These are phyloP conservation scores for Phialocephala subalpina DNA, from an alignment of 2,329 filamentous ascomycete genomes.

Conservation along the genomic window DNA sequence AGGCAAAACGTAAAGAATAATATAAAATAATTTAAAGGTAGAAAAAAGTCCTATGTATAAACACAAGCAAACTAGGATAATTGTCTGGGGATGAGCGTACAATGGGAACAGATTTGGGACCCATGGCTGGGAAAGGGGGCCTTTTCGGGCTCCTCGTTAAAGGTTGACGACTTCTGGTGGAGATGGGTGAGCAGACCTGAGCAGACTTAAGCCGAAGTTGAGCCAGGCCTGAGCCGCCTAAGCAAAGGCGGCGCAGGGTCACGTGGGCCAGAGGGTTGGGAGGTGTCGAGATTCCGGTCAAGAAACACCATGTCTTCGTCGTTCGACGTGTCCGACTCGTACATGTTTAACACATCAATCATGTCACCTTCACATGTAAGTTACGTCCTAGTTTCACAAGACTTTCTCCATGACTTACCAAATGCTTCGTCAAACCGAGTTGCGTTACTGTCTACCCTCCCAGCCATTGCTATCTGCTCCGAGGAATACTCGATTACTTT, in stretches of 20 bases:
- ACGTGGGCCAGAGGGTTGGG: too few relatives aligned
- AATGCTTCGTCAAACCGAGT: too few relatives aligned
- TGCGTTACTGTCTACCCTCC: too few relatives aligned
- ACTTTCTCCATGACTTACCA: too few relatives aligned
- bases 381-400: too few relatives aligned
- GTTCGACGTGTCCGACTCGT: too few relatives aligned
- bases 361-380: too few relatives aligned
- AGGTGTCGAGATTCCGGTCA: too few relatives aligned
- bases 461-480: too few relatives aligned
- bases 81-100: slow-evolving; percentile 22
- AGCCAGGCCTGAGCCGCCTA: slow-evolving; percentile 13
- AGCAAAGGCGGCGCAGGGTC: slow-evolving; percentile 32
- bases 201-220: not conserved
- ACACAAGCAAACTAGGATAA: slow-evolving; percentile 27
- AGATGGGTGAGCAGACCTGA: slow-evolving; percentile 8
- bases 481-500: too few relatives aligned
- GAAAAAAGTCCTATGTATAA: not conserved
- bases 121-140: slow-evolving; percentile 25
- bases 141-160: slow-evolving; percentile 24
- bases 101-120: slow-evolving; percentile 27
- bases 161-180: slow-evolving; percentile 4
- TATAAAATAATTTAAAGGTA: slow-evolving; percentile 3
- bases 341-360: too few relatives aligned
- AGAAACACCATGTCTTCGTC: too few relatives aligned
- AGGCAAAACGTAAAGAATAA: slow-evolving; percentile 9